phyloP scores from a whole-genome alignment of 1,284 basidiomycete species.

The Fomitopsis schrenkii region DNA sequence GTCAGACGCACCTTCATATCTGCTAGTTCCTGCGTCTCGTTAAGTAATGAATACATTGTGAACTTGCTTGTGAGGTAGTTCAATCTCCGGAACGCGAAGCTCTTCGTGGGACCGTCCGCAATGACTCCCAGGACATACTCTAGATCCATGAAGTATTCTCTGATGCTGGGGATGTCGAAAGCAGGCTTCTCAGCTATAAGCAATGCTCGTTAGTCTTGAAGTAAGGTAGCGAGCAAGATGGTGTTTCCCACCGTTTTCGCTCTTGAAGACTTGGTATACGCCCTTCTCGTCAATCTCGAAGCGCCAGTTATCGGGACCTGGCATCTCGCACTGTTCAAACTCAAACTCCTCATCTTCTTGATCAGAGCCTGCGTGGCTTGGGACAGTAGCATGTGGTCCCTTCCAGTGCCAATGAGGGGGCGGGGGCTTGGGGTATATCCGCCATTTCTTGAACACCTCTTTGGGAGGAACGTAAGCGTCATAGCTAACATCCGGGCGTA shows the following conservation, averaged over 20 bases:
- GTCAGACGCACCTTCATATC: constrained; percentile 84
- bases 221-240: not conserved
- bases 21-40: constrained; percentile 92
- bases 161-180: constrained; percentile 81
- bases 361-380: constrained; percentile 37
- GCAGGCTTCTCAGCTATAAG: constrained; percentile 44
- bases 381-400: constrained; percentile 45
- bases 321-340: constrained; percentile 68
- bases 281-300: constrained; percentile 84
- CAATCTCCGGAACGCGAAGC: constrained; percentile 90
- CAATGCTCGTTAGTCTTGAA: not conserved
- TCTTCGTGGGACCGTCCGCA: constrained; percentile 92
- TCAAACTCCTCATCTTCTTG: constrained; percentile 55
- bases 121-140: constrained; percentile 87
- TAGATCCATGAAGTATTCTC: constrained; percentile 96
- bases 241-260: constrained; percentile 31
- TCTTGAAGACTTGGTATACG: constrained; percentile 79
- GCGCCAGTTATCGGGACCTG: constrained; percentile 47
- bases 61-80: constrained; percentile 97
- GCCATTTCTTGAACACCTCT: constrained; percentile 61
- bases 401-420: constrained; percentile 93
- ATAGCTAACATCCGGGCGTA: constrained; percentile 56
- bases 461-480: constrained; percentile 15
- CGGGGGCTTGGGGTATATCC: constrained; percentile 86
- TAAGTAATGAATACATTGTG: constrained; percentile 89